These are phyloP conservation scores for Paramecium caudatum DNA, from an alignment of 73 alveolate genomes.

Conservation along the genomic window DNA sequence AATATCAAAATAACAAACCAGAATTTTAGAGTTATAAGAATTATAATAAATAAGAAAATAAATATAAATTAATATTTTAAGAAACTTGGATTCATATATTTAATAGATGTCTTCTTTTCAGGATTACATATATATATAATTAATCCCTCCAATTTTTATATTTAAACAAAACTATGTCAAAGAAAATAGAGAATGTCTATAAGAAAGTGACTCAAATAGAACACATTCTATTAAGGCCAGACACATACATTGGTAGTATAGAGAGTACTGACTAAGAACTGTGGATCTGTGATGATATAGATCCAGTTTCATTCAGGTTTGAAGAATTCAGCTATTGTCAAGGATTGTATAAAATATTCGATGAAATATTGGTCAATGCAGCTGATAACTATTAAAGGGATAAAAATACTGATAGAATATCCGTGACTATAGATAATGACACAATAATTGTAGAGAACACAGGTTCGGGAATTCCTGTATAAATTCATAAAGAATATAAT, in stretches of 20 bases:
- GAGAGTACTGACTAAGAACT: conserved; percentile 88
- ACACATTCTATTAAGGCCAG: conserved; percentile 99
- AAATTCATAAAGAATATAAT: conserved; percentile 96
- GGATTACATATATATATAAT: too few species aligned
- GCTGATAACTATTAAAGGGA: conserved; percentile 99
- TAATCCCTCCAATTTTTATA: conserved; percentile 40
- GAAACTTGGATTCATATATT: too few species aligned
- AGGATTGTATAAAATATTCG: conserved; percentile 99
- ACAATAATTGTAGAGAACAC: conserved; percentile 93
- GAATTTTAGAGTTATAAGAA: too few species aligned
- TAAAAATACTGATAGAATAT: conserved; percentile 90
- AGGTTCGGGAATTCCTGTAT: conserved; percentile 98
- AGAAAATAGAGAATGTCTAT: conserved; percentile 90
- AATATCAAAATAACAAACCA: too few species aligned
- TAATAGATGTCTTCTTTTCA: too few species aligned
- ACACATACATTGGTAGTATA: conserved; percentile 98
- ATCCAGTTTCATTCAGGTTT: neutral
- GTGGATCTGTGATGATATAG: conserved; percentile 93
- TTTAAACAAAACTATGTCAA: conserved; percentile 52
- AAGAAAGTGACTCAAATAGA: conserved; percentile 97
- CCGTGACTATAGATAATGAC: conserved; percentile 90
- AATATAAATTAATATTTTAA: too few species aligned
- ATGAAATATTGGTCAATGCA: conserved; percentile 99
- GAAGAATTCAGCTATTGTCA: conserved; percentile 90
- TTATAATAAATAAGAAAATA: too few species aligned